A percentile compares a stretch with the other conserved stretches of the same genome.
Conservation (phyloP, 2,329 filamentous ascomycete genomes). For the Pleoardoris graminearum region DNA sequence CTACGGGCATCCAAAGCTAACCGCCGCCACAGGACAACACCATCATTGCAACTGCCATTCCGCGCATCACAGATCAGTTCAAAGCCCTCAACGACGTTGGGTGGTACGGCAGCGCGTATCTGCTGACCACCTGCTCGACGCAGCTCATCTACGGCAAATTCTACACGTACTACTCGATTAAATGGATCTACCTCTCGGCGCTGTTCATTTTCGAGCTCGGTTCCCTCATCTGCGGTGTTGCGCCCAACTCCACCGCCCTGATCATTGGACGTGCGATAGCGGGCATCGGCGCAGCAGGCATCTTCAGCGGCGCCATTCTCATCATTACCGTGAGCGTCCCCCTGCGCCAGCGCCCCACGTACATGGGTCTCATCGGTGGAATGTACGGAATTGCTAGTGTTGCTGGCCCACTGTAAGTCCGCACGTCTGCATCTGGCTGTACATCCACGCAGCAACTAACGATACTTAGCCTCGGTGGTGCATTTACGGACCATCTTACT, state of each 20-base stretch:
- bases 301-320: conserved; percentile 54
- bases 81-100: conserved; percentile 51
- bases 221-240: conserved; percentile 56
- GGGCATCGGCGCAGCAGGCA: conserved; percentile 56
- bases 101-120: conserved; percentile 51
- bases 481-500: conserved; percentile 50
- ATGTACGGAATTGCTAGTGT: conserved; percentile 56
- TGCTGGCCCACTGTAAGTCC: conserved; percentile 51
- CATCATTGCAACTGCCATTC: conserved; percentile 55
- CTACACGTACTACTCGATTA: conserved; percentile 53
- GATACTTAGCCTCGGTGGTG: conserved; percentile 47
- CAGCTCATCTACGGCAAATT: conserved; percentile 48
- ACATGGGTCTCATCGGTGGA: conserved; percentile 54
- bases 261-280: conserved; percentile 58
- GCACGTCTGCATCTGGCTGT: conserved; percentile 9
- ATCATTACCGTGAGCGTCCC: conserved; percentile 53
- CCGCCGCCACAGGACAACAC: conserved; percentile 46
- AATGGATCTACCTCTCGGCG: conserved; percentile 51
- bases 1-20: conserved; percentile 2
- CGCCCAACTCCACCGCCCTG: conserved; percentile 54
- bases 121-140: conserved; percentile 48
- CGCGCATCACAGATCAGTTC: conserved; percentile 54
- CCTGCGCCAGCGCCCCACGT: conserved; percentile 52
- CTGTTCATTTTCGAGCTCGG: conserved; percentile 57
- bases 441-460: conserved; percentile 27